Conservation (phyloP, 1,284 basidiomycete genomes). For the Ganoderma sinense region DNA sequence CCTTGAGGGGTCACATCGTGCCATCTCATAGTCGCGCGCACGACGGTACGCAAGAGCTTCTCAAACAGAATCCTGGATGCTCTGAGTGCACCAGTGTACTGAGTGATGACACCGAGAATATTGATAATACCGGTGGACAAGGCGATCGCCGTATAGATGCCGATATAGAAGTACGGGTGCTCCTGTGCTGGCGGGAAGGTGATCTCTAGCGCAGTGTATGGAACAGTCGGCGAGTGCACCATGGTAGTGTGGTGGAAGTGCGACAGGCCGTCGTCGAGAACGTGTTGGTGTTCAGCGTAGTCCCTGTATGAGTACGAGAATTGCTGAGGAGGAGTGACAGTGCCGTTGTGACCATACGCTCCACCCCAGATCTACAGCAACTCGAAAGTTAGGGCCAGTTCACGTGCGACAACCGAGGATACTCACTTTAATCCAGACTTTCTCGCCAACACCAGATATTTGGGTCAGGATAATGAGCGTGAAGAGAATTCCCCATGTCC, state of each 20-base stretch:
- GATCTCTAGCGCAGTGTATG: slow-evolving; percentile 43
- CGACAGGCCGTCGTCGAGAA: slow-evolving; percentile 47
- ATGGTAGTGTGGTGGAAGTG: slow-evolving; percentile 45
- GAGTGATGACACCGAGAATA: slow-evolving; percentile 54
- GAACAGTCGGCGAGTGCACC: slow-evolving; percentile 31
- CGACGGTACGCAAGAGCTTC: slow-evolving; percentile 61
- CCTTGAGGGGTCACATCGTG: slow-evolving; percentile 59
- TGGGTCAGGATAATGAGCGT: slow-evolving; percentile 60
- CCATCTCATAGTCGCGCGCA: slow-evolving; percentile 69
- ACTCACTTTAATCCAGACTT: slow-evolving; percentile 78
- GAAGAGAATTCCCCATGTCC: slow-evolving; percentile 63
- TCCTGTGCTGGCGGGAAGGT: slow-evolving; percentile 54
- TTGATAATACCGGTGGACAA: slow-evolving; percentile 54
- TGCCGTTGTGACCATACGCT: slow-evolving; percentile 51
- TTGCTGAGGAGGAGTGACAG: slow-evolving; percentile 15
- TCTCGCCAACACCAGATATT: slow-evolving; percentile 61
- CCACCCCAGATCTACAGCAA: slow-evolving; percentile 62
- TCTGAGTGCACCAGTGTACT: slow-evolving; percentile 68
- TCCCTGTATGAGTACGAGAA: slow-evolving; percentile 39
- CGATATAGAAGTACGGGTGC: slow-evolving; percentile 70
- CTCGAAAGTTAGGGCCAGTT: neutral
- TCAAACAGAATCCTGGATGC: slow-evolving; percentile 69
- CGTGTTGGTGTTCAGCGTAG: slow-evolving; percentile 42
- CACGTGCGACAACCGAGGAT: neutral
- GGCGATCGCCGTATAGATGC: slow-evolving; percentile 66